Evolutionary conservation across 768 basidiomycete species (phyloP).

Genomic region (Leccinum olivaceopallidum): DNA sequence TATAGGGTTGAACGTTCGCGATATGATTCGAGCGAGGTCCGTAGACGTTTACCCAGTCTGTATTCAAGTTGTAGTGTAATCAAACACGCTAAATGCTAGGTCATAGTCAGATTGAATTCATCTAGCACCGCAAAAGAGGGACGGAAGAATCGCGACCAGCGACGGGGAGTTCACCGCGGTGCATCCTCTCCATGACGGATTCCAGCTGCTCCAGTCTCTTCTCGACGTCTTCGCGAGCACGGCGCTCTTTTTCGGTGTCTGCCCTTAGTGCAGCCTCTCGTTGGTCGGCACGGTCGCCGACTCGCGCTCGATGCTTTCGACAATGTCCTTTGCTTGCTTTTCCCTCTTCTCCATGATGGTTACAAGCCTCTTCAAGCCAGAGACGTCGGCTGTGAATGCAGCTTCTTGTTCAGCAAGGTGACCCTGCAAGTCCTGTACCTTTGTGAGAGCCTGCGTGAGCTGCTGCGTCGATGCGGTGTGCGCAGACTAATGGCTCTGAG

Average conservation of each 20-base stretch:
- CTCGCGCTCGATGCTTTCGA: conserved; percentile 64
- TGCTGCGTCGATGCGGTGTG: conserved; percentile 73
- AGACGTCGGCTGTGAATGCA: no score
- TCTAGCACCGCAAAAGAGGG: conserved; percentile 8
- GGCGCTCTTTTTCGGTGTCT: conserved; percentile 71
- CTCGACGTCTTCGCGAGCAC: conserved; percentile 69
- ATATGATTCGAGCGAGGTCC: no score
- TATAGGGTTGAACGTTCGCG: no score
- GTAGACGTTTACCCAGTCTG: no score
- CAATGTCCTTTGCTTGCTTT: no score
- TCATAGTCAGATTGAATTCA: no score
- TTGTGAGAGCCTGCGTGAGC: conserved; percentile 72
- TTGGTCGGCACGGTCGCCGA: conserved; percentile 73
- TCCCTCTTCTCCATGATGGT: no score
- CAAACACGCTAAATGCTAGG: no score
- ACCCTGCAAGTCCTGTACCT: conserved; percentile 44
- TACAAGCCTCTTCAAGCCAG: no score
- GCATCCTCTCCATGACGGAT: conserved; percentile 68
- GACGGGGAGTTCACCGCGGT: conserved; percentile 67
- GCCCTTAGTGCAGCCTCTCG: conserved; percentile 67
- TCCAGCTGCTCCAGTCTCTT: conserved; percentile 71
- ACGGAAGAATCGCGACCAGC: conserved; percentile 44
- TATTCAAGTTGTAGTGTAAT: no score
- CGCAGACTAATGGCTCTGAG: conserved; percentile 70
- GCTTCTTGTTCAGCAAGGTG: no score